Evolutionary conservation across 2,329 filamentous ascomycete genomes (phyloP).

Genomic region (Fusarium tanahbumbuense): DNA sequence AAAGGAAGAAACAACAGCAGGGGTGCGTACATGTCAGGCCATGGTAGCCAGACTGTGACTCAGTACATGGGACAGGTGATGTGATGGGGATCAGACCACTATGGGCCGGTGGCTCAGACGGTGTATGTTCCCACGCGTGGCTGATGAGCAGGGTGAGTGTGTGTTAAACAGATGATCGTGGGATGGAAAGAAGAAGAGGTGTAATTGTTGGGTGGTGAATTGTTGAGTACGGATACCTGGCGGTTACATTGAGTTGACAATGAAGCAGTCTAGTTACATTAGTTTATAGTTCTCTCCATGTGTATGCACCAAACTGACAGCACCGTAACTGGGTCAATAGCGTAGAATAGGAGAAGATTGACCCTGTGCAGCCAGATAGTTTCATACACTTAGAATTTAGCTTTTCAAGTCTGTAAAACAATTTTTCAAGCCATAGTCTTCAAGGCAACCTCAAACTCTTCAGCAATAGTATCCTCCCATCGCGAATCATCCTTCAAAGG

Average conservation of each 20-base stretch:
- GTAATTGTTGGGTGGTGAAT: background rate
- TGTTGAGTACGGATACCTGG: background rate
- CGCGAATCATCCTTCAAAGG: background rate
- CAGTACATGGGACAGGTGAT: conserved; percentile 27
- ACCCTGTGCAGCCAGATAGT: background rate
- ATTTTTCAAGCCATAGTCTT: background rate
- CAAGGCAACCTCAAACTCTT: background rate
- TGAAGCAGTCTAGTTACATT: background rate
- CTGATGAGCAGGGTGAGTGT: conserved; percentile 14
- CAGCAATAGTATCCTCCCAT: conserved; percentile 6
- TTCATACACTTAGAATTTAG: background rate
- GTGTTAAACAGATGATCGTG: conserved; percentile 21
- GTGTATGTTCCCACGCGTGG: conserved; percentile 29
- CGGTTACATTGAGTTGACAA: background rate
- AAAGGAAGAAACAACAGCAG: background rate
- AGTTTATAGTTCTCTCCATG: background rate
- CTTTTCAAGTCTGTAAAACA: no score
- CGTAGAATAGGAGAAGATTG: background rate
- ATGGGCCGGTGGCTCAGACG: conserved; percentile 42
- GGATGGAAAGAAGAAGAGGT: conserved; percentile 1
- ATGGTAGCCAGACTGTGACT: conserved; percentile 1
- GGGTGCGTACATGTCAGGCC: conserved; percentile 23
- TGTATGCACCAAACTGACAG: background rate
- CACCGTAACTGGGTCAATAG: background rate
- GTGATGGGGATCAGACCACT: conserved; percentile 42